Evolutionary conservation across 495 filamentous ascomycete genomes (phyloP).

Genomic region (Stereocaulon alpinum): DNA sequence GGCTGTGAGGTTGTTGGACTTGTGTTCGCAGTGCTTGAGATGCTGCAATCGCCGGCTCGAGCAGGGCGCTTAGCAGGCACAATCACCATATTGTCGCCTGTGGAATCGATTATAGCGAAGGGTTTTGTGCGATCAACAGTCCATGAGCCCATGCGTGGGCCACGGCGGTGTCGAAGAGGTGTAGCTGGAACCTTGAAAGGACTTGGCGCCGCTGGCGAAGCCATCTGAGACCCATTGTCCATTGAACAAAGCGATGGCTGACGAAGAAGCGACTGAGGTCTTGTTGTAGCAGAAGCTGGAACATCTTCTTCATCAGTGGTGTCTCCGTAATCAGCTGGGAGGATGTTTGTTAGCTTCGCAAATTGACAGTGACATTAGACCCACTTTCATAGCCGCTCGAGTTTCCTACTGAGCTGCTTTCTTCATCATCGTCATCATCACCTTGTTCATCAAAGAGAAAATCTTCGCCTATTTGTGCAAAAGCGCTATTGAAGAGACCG

Average conservation of each 20-base stretch:
- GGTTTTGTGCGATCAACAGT: slow-evolving; percentile 53
- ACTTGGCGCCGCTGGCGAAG: slow-evolving; percentile 23
- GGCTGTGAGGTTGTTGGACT: slow-evolving; percentile 30
- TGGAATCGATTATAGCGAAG: slow-evolving; percentile 59
- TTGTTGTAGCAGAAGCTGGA: slow-evolving; percentile 43
- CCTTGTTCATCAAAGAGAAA: slow-evolving; percentile 15
- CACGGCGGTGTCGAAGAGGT: slow-evolving; percentile 40
- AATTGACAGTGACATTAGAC: slow-evolving; percentile 31
- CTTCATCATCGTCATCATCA: slow-evolving; percentile 35
- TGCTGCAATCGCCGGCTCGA: slow-evolving; percentile 31
- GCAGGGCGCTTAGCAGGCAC: slow-evolving; percentile 36
- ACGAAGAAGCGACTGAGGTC: slow-evolving; percentile 46
- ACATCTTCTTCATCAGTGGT: slow-evolving; percentile 76
- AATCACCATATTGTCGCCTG: slow-evolving; percentile 62
- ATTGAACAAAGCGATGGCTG: slow-evolving; percentile 35
- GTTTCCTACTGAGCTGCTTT: slow-evolving; percentile 43
- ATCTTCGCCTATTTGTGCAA: slow-evolving; percentile 33
- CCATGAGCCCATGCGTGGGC: slow-evolving; percentile 48
- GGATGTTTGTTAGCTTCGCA: slow-evolving; percentile 42
- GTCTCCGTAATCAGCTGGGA: slow-evolving; percentile 65
- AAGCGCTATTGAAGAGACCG: slow-evolving; percentile 7
- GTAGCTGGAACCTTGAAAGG: slow-evolving; percentile 29
- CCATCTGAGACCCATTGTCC: not conserved
- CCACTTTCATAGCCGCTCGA: slow-evolving; percentile 76
- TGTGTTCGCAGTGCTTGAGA: slow-evolving; percentile 41